These are phyloP conservation scores for Meyerozyma carpophila DNA, from an alignment of 1,139 yeast genomes.

Conservation along the genomic window DNA sequence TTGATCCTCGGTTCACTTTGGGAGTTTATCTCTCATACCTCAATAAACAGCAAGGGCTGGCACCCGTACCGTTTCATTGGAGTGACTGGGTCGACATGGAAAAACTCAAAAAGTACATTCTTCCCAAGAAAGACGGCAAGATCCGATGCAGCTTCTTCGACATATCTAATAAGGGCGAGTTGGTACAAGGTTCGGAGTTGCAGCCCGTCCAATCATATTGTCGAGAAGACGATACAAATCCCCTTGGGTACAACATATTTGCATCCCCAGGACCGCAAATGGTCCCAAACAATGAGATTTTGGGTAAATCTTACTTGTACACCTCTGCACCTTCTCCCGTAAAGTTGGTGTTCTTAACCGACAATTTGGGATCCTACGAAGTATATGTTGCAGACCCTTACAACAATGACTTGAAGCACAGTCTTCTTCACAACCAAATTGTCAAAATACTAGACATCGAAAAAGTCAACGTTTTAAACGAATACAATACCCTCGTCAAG, in stretches of 20 bases:
- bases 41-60: background rate
- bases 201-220: conserved; percentile 20
- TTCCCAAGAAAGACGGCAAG: conserved; percentile 9
- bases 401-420: conserved; percentile 13
- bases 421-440: conserved; percentile 24
- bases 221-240: conserved; percentile 9
- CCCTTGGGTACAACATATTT: conserved; percentile 24
- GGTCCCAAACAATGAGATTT: conserved; percentile 13
- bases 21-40: conserved; percentile 11
- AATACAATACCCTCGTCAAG: conserved; percentile 10
- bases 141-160: conserved; percentile 4
- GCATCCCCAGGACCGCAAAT: conserved; percentile 25
- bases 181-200: conserved; percentile 13
- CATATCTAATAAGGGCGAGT: conserved; percentile 9
- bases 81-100: conserved; percentile 38
- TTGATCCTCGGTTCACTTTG: conserved; percentile 20
- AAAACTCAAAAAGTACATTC: conserved; percentile 21
- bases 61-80: conserved; percentile 32
- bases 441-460: conserved; percentile 12
- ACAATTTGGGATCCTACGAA: conserved; percentile 13
- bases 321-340: conserved; percentile 12
- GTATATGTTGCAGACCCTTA: conserved; percentile 13
- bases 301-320: conserved; percentile 14
- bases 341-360: conserved; percentile 15
- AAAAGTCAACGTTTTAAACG: conserved; percentile 11